phyloP scores from a whole-genome alignment of 169 alveolate genomes.

The Cyclospora cayetanensis region DNA sequence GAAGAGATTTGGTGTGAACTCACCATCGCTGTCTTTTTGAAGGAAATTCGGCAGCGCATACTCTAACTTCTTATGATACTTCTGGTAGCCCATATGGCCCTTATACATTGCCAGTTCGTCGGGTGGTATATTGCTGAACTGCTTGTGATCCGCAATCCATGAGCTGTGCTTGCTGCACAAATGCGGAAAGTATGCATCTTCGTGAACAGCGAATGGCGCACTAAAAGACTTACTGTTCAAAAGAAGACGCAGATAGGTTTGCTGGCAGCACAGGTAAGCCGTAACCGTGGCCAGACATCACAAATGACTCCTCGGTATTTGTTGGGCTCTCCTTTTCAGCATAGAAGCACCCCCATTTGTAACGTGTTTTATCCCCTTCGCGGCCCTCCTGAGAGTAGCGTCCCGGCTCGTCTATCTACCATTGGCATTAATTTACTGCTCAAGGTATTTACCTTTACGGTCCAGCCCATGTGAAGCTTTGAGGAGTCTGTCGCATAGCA shows the following conservation, averaged over 20 bases:
- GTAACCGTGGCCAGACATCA: slow-evolving; percentile 14
- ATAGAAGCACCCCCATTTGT: slow-evolving; percentile 72
- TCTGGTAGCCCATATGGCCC: slow-evolving; percentile 62
- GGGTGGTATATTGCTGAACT: slow-evolving; percentile 57
- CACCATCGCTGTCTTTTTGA: background rate
- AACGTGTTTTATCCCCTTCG: background rate
- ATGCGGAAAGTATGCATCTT: background rate
- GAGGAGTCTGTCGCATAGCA: slow-evolving; percentile 77
- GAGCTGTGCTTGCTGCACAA: background rate
- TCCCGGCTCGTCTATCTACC: background rate
- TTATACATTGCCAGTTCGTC: slow-evolving; percentile 61
- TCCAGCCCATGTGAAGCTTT: slow-evolving; percentile 62
- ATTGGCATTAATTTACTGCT: background rate
- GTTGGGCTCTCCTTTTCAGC: slow-evolving; percentile 52
- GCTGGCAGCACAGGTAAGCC: slow-evolving; percentile 25
- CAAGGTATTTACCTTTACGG: background rate
- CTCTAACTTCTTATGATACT: slow-evolving; percentile 24
- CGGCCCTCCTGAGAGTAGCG: slow-evolving; percentile 16
- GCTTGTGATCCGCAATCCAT: slow-evolving; percentile 51
- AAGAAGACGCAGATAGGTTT: background rate
- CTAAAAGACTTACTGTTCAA: background rate
- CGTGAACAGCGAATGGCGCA: background rate
- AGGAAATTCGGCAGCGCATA: slow-evolving; percentile 56
- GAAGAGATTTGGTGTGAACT: too few species aligned
- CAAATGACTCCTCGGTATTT: background rate